These are phyloP conservation scores for Rhodotorula sphaerocarpa DNA, from an alignment of 768 basidiomycete genomes.

Conservation along the genomic window DNA sequence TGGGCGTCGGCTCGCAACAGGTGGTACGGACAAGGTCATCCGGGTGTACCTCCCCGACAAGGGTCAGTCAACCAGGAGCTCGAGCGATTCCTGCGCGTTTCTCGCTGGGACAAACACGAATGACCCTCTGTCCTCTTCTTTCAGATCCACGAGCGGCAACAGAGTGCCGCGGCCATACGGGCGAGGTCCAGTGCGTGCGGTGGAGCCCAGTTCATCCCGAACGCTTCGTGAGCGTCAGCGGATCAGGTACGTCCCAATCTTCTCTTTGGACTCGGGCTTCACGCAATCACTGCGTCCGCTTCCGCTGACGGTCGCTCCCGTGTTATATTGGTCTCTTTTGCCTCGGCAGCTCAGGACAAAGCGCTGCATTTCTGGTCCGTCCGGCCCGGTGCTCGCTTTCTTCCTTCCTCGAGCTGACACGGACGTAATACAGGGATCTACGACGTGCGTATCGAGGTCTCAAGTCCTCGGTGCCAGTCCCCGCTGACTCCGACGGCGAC, in stretches of 20 bases:
- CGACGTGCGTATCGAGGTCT: conserved; percentile 16
- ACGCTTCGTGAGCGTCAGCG: conserved; percentile 24
- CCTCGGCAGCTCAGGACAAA: conserved; percentile 9
- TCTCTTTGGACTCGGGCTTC: not conserved
- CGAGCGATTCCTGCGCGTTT: too few species aligned
- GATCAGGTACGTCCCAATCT: conserved; percentile 7
- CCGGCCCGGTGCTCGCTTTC: too few species aligned
- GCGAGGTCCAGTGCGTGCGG: conserved; percentile 24
- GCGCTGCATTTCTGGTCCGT: conserved; percentile 29
- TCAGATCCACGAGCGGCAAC: conserved; percentile 18
- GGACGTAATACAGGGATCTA: not conserved
- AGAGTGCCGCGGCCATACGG: conserved; percentile 26
- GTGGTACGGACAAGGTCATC: conserved; percentile 17
- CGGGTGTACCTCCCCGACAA: conserved; percentile 33
- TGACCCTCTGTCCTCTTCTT: not conserved
- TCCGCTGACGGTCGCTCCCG: not conserved
- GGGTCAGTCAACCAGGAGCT: conserved; percentile 16
- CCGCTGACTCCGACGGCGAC: not conserved
- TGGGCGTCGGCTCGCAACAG: conserved; percentile 26
- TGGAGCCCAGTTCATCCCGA: conserved; percentile 32
- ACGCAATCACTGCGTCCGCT: not conserved
- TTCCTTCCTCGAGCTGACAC: too few species aligned
- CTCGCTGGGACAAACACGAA: not conserved
- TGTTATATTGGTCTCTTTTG: not conserved
- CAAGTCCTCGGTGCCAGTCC: conserved; percentile 1